Base-by-base conservation (phyloP, 2,329 filamentous ascomycete genomes). In the Chaetomium sp. region DNA sequence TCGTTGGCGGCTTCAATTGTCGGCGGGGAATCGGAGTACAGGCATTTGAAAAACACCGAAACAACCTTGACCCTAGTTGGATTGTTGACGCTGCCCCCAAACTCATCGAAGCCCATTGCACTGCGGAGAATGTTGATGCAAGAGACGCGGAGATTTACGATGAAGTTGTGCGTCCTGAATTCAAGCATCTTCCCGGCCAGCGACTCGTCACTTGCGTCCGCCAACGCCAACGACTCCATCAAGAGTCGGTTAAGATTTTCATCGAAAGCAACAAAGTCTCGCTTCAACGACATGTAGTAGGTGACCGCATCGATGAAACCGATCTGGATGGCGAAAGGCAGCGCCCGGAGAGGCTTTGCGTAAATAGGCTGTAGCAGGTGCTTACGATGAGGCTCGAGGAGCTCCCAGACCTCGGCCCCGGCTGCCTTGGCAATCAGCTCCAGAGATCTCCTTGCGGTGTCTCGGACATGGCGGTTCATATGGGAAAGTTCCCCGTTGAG, bases 241-340 rank as follows among this genome's bases (percentile, higher is more conserved):
- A 99, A 84, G 50, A 99, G 81, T 53, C 95, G 87, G 70, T 95
- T 96, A 29, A 98, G 83, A 68, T 93, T 88, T 57, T 98, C 94
- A 70, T 97, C 95, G 75, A 98, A 97, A 8, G 89, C 87, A 29
- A 99, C 87, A 72, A 97, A 94, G 69, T 95, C 90, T 57, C 90
- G 88, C 75, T 96, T 94, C 57, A 99, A 83, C 63, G 90, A 89
- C 80, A 99, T 86, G 74, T 96, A 96, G 77, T 96, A 99, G 0
- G 92, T 97, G 74, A 99, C 93, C 0, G 95, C 95, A 75, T 99
- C 96, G 70, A 99, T 97, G 74, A 96, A 98, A 4, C 95, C 96
- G 70, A 99, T 99, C 78, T 99, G 96, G 2, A 92, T 94, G 5
- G 92, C 85, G 74, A 99, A 99, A 0, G 95, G 95, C 67, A 99